Evolutionary conservation across 163 green algal species (phyloP).

Genomic region (Chlamydomonas reinhardtii): DNA sequence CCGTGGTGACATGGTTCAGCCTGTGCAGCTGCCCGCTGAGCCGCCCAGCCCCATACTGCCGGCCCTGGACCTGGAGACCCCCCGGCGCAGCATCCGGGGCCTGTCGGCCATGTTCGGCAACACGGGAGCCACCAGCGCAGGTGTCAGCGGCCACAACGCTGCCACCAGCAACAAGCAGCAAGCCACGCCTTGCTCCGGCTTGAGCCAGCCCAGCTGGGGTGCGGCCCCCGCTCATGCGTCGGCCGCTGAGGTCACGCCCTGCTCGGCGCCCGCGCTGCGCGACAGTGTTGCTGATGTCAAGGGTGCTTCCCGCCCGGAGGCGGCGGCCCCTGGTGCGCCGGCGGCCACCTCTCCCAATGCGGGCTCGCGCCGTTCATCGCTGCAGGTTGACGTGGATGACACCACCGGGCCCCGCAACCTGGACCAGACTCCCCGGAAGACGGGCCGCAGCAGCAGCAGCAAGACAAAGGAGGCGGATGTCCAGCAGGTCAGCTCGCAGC

Average conservation of each 20-base stretch:
- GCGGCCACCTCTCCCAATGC: no score
- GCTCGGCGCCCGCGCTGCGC: neutral
- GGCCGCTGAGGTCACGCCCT: neutral
- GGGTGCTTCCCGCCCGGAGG: neutral
- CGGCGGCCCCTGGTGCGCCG: no score
- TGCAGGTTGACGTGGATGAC: constrained; percentile 10
- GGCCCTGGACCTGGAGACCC: constrained; percentile 23
- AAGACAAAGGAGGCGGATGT: neutral
- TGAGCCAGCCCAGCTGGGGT: no score
- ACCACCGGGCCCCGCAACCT: neutral
- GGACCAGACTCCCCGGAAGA: constrained; percentile 36
- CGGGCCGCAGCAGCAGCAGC: neutral
- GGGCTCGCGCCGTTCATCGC: no score
- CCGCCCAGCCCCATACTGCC: neutral
- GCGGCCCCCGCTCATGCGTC: no score
- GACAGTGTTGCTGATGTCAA: neutral
- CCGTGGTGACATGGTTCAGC: no score
- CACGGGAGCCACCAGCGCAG: neutral
- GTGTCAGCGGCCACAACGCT: no score
- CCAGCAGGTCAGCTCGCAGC: neutral
- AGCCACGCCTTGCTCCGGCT: no score
- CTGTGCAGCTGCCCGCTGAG: neutral
- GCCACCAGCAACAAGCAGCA: no score
- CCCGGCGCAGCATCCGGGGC: constrained; percentile 34
- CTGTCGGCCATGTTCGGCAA: constrained; percentile 14